Evolutionary conservation across 1,284 basidiomycete genomes (phyloP), one percentile per base, ranked within the genome.

Genomic region (Chondrostereum purpureum): DNA sequence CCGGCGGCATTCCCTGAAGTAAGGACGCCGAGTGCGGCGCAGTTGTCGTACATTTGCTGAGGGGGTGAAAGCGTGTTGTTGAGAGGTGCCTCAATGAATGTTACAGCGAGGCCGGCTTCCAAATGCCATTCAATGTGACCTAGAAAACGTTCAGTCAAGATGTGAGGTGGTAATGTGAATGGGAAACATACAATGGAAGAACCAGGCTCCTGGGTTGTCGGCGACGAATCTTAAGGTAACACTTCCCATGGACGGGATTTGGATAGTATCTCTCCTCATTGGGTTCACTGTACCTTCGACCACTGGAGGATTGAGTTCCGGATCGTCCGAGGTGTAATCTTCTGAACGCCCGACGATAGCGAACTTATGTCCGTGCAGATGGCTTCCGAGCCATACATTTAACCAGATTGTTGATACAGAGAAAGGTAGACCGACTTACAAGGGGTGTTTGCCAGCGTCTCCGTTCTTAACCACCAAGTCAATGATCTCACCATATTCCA

Each of bases 61-160:
- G 87, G 87, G 13, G 81, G 59, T 8, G 51, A 33, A 42, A 56
- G 43, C 58, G 57, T 3, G 27, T 8, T 8, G 27, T 8, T 31
- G 11, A 77, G 58, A 0, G 91, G 88, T 4, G 91, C 87, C 58
- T 88, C 84, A 57, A 93, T 66, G 55, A 94, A 72, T 50, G 78
- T 75, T 45, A 91, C 69, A 0, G 89, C 91, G 19, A 94, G 75
- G 3, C 90, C 90, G 39, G 72, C 72, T 62, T 84, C 73, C 2
- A 92, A 63, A 63, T 92, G 89, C 87, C 87, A 88, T 62, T 88
- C 84, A 50, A 88, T 85, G 61, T 88, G 84, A 59, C 83, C 82
- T 84, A 47, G n/a, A 37, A 22, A 22, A 36, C 14, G 34, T n/a
- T 21, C 21, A 23, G 37, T 39, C n/a, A n/a, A 6, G 37, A 3